Evolutionary conservation across 2,329 filamentous ascomycete genomes (phyloP).

Genomic region (Trichoderma koningiopsis): DNA sequence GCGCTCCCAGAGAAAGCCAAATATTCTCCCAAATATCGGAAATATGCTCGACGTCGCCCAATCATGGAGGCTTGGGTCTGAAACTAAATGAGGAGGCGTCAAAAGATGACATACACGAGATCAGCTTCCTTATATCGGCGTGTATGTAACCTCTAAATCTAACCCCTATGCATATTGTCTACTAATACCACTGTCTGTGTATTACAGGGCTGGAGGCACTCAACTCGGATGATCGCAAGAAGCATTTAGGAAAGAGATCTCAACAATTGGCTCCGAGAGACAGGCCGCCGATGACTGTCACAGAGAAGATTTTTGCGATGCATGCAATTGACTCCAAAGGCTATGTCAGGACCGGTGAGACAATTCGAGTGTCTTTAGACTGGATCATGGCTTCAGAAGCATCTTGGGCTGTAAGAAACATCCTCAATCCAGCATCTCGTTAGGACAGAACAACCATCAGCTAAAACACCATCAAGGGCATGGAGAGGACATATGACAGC

Average conservation of each 20-base stretch:
- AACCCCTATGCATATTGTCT: neutral
- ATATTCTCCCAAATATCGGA: conserved; percentile 4
- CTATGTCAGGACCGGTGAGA: conserved; percentile 42
- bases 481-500: conserved; percentile 44
- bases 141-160: neutral
- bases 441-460: neutral
- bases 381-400: conserved; percentile 50
- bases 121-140: conserved; percentile 20
- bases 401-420: conserved; percentile 38
- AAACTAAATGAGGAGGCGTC: neutral
- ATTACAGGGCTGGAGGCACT: conserved; percentile 13
- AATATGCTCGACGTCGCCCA: conserved; percentile 15
- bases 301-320: conserved; percentile 50
- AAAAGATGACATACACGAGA: conserved; percentile 1
- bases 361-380: conserved; percentile 47
- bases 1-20: neutral
- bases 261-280: conserved; percentile 13
- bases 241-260: neutral
- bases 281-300: conserved; percentile 44
- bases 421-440: neutral
- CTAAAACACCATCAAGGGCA: conserved; percentile 32
- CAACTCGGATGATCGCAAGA: conserved; percentile 21
- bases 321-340: conserved; percentile 43
- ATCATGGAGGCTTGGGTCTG: conserved; percentile 23
- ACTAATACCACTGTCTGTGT: neutral